Evolutionary conservation across 495 filamentous ascomycete genomes (phyloP).

Genomic region (Penicillium egyptiacum): DNA sequence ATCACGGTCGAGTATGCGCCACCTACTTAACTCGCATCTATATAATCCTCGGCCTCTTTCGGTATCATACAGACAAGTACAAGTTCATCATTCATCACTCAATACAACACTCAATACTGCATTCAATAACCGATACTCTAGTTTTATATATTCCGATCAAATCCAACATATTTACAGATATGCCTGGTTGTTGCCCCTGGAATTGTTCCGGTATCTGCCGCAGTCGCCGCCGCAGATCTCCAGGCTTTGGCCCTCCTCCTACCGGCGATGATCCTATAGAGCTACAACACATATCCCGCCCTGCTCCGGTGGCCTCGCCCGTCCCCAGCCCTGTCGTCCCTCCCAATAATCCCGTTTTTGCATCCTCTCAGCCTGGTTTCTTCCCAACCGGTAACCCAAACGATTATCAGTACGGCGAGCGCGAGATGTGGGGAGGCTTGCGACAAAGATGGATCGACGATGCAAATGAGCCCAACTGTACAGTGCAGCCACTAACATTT

Average conservation of each 20-base stretch:
- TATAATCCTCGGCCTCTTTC: not conserved
- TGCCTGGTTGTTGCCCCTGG: not conserved
- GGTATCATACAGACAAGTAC: not conserved
- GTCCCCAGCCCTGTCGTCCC: not conserved
- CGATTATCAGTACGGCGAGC: not conserved
- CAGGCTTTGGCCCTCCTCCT: not conserved
- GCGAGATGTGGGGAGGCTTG: not conserved
- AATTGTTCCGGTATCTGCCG: not conserved
- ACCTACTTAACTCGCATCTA: not conserved
- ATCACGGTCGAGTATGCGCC: not conserved
- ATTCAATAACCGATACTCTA: not conserved
- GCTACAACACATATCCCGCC: not conserved
- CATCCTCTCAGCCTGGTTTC: not conserved
- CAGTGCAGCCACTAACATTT: not conserved
- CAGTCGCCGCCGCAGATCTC: not conserved
- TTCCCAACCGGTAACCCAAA: too few species aligned
- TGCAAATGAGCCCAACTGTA: not conserved
- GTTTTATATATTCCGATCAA: not conserved
- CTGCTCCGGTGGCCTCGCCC: too few species aligned
- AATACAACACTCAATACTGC: not conserved
- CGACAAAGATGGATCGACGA: conserved; percentile 3
- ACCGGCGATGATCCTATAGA: not conserved
- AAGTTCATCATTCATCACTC: not conserved
- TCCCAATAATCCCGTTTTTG: not conserved
- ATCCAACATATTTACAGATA: not conserved